Evolutionary conservation across 805 yeast genomes (phyloP).

Genomic region (Kodamaea laetipori): DNA sequence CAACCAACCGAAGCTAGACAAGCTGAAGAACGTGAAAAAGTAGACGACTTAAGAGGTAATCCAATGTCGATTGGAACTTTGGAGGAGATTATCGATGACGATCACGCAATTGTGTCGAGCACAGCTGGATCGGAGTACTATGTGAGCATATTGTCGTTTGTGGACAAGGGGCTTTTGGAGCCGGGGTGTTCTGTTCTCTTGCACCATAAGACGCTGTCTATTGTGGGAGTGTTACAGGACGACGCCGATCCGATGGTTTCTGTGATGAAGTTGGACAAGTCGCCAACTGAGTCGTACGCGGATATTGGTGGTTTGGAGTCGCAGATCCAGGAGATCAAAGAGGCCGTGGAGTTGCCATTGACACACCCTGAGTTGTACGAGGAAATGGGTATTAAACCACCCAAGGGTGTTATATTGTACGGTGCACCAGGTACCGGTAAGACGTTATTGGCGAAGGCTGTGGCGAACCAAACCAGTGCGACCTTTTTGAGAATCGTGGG

Average conservation of each 20-base stretch:
- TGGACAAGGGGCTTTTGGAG: conserved; percentile 91
- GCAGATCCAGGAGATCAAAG: conserved; percentile 97
- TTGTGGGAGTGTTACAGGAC: conserved; percentile 98
- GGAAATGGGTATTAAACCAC: conserved; percentile 98
- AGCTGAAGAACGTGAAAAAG: conserved; percentile 92
- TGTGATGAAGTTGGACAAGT: conserved; percentile 96
- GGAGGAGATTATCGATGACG: conserved; percentile 97
- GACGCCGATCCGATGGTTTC: conserved; percentile 98
- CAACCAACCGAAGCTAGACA: conserved; percentile 97
- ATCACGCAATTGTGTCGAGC: conserved; percentile 96
- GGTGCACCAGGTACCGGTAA: conserved; percentile 99
- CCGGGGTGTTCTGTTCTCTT: conserved; percentile 95
- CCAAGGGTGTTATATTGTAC: conserved; percentile 94
- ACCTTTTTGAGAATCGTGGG: conserved; percentile 96
- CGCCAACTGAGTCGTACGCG: conserved; percentile 94
- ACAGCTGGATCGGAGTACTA: conserved; percentile 97
- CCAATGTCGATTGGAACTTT: conserved; percentile 96
- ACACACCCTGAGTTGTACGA: conserved; percentile 97
- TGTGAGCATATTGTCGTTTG: conserved; percentile 93
- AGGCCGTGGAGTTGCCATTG: conserved; percentile 91
- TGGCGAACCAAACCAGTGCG: conserved; percentile 96
- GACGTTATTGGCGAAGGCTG: conserved; percentile 94
- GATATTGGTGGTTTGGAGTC: conserved; percentile 96
- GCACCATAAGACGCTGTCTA: conserved; percentile 93
- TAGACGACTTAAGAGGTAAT: conserved; percentile 93